Evolutionary conservation across 108 stramenopile species (phyloP).

Genomic region (Mediolabrus comicus): DNA sequence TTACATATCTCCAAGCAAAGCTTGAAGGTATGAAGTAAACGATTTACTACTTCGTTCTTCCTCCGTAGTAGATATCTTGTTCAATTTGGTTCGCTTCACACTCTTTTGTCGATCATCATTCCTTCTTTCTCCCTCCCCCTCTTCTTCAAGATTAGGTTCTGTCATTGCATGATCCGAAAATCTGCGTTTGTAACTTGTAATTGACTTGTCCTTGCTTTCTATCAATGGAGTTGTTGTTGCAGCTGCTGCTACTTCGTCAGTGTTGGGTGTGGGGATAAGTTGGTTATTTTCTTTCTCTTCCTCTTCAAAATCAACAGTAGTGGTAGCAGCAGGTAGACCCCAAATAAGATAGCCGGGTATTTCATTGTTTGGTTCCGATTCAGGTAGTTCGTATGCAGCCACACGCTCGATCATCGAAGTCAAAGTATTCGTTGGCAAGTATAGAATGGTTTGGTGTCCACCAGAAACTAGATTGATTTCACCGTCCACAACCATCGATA

Average conservation of each 20-base stretch:
- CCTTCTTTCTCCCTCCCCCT: neutral
- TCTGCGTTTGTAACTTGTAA: conserved; percentile 5
- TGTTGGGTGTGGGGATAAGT: neutral
- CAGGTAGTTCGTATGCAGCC: conserved; percentile 4
- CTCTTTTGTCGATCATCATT: neutral
- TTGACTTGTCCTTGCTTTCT: neutral
- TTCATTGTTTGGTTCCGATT: neutral
- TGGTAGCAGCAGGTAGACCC: neutral
- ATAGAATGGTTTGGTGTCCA: conserved; percentile 12
- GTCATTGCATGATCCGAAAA: neutral
- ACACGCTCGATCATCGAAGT: conserved; percentile 9
- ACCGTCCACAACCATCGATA: conserved; percentile 24
- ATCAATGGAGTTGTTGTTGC: conserved; percentile 8
- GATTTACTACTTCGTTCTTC: conserved; percentile 22
- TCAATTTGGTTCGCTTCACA: neutral
- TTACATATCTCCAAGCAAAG: conserved; percentile 11
- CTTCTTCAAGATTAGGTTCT: neutral
- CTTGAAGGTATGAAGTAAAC: conserved; percentile 24
- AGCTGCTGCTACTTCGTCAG: neutral
- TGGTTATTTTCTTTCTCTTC: conserved; percentile 15
- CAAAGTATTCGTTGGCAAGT: conserved; percentile 16
- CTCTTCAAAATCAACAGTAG: neutral
- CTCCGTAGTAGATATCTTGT: conserved; percentile 1
- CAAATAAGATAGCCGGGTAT: conserved; percentile 10
- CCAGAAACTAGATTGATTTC: conserved; percentile 19